Base-by-base conservation (phyloP, 1,139 yeast species). In the Zygoascus meyerae region DNA sequence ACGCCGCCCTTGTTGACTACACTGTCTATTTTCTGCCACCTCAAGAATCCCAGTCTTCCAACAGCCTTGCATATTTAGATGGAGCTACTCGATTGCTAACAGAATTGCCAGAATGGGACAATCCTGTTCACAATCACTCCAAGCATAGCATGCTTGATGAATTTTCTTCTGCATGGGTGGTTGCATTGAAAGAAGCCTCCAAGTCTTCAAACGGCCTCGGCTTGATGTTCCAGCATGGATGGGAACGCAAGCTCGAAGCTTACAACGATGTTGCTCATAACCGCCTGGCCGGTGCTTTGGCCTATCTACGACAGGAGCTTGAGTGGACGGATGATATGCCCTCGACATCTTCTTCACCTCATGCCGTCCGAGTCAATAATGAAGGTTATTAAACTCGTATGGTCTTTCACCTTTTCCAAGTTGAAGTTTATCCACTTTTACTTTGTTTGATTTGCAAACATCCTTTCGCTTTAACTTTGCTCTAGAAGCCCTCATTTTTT, bases 11-110 rank as follows among this genome's bases (percentile, higher is more conserved):
- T 47, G 79, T 86, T 36, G 97, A 89, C 65, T 89, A 83, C 62
- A 80, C 87, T 6, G 71, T 85, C 53, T 81, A 78, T 59, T 85
- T 83, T 60, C 71, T 89, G 52, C 95, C 95, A 16, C 95, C 95
- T 8, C 74, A 79, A 49, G 89, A 83, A 60, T 62, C 71, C 14
- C 79, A 78, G 55, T 67, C 76, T 15, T 61, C 74, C 17, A 74
- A 74, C 48, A 77, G 94, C 1, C 70, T 89, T 44, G 75, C 74
- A 44, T 86, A 86, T 58, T 72, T 87, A 52, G 84, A 83, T 58
- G 73, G 74, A 36, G 78, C 87, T 43, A 81, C 95, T 1, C 69
- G 70, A 44, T 67, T 86, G 50, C 72, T 89, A 51, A 79, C 79
- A 53, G 75, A 74, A 49, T 68, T 87, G 50, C 97, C 97, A 11